Evolutionary conservation across 202 grass and related monocot species (phyloP).

Genomic region (Sporobolus alterniflorus): DNA sequence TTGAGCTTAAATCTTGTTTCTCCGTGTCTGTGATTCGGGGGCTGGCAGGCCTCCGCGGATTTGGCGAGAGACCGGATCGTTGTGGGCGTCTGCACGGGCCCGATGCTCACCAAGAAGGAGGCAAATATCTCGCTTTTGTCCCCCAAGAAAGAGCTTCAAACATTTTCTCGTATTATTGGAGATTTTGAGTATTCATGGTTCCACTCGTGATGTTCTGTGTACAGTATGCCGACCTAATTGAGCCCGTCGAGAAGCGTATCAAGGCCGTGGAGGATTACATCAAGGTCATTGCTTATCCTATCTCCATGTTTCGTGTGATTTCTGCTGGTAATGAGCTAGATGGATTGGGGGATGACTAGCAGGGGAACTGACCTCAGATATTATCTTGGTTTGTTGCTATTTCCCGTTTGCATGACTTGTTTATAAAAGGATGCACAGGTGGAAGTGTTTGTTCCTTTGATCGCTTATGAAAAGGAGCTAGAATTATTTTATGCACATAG

Average conservation of each 20-base stretch:
- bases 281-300: conserved; percentile 50
- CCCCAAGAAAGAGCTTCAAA: not conserved
- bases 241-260: conserved; percentile 80
- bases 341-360: not conserved
- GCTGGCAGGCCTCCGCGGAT: conserved; percentile 68
- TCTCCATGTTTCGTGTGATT: conserved; percentile 9
- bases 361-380: not conserved
- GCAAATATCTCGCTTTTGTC: conserved; percentile 44
- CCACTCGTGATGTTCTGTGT: conserved; percentile 1
- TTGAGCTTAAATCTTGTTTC: conserved; percentile 1
- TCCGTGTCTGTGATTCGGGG: conserved; percentile 13
- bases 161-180: not conserved
- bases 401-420: not conserved
- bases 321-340: not conserved
- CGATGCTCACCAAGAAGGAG: conserved; percentile 95
- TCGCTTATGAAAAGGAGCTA: not conserved
- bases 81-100: conserved; percentile 83
- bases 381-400: not conserved
- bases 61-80: conserved; percentile 72
- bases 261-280: conserved; percentile 89
- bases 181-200: not conserved
- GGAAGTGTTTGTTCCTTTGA: not conserved
- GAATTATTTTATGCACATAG: not conserved
- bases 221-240: conserved; percentile 78
- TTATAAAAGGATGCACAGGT: not conserved